These are phyloP conservation scores for Beauveria sp. DNA, from an alignment of 2,329 filamentous ascomycete species.

Conservation along the genomic window DNA sequence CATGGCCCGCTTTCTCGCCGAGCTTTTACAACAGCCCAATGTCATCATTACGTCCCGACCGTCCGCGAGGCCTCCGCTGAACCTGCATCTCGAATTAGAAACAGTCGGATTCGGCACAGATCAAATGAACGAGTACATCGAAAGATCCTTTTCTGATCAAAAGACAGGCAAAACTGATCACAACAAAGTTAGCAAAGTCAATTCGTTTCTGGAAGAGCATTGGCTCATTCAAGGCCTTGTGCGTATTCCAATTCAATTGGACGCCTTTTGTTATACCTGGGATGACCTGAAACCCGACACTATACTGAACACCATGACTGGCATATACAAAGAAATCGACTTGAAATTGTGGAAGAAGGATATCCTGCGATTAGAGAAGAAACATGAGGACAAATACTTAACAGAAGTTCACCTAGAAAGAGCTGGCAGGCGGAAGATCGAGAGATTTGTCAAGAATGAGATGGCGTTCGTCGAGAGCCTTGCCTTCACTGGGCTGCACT, in stretches of 20 bases:
- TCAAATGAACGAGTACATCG: background rate
- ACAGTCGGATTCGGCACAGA: background rate
- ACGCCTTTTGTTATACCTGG: slow-evolving; percentile 35
- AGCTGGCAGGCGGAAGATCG: too few relatives aligned
- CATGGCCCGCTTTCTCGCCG: background rate
- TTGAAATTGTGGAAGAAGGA: slow-evolving; percentile 32
- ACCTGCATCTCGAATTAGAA: background rate
- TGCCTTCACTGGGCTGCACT: slow-evolving; percentile 29
- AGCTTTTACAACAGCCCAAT: background rate
- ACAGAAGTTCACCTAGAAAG: too few relatives aligned
- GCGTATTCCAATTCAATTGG: slow-evolving; percentile 36
- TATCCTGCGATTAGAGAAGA: slow-evolving; percentile 21
- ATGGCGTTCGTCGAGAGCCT: slow-evolving; percentile 19
- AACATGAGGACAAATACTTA: too few relatives aligned
- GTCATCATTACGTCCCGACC: background rate
- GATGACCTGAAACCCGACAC: too few relatives aligned
- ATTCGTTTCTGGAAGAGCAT: slow-evolving; percentile 25
- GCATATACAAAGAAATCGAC: slow-evolving; percentile 25
- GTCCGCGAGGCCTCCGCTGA: background rate
- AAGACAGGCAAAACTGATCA: background rate
- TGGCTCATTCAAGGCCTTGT: slow-evolving; percentile 27
- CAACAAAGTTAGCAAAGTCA: slow-evolving; percentile 13
- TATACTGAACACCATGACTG: slow-evolving; percentile 35
- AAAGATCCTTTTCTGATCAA: background rate
- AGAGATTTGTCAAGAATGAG: too few relatives aligned